Evolutionary conservation across 2,329 filamentous ascomycete species (phyloP), one percentile per base, ranked within the genome.

Genomic region (Niveomyces coronatus): DNA sequence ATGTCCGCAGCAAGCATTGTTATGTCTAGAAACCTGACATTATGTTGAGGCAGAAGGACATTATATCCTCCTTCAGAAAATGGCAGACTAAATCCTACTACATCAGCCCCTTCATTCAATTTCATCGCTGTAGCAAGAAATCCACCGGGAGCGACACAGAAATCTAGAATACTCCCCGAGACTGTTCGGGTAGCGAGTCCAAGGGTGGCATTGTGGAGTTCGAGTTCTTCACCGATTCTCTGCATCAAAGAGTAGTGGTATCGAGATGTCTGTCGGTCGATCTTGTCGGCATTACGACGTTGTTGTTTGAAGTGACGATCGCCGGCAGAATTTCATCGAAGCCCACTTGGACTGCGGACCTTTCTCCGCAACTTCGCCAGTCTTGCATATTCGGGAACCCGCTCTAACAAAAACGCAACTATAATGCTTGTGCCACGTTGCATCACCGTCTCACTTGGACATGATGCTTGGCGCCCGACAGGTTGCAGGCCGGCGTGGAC

Each of bases 111-210:
- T 0, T 53, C 60, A 34, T 64, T 67, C 9, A 46, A 41, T 4
- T 49, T 24, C 18, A 72, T 43, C 0, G 60, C 60, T 9, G 50
- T 53, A 0, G 46, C 43, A 3, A 67, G 51, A 45, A 72, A 77
- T 1, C 66, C 72, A 4, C 71, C 72, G 0, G 72, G 72, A 0
- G 72, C 72, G 56, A 70, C 65, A 49, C 72, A 74, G 43, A 74
- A 57, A 44, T 77, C 71, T 1, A 78, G 62, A 15, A 76, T 56
- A 8, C 31, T 47, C 8, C 8, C 23, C 8, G 8, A 7, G 23
- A 8, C 8, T 8, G 8, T 13, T 15, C n/a, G 29, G 6, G 9
- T 23, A 3, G 5, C 3, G 11, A 60, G 40, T 9, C 32, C 41
- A n/a, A 68, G 53, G 13, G 53, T 58, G 3, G 41, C 37, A 1